phyloP scores from a whole-genome alignment of 139 green algal species.

The Auxenochlorella pyrenoidosa region DNA sequence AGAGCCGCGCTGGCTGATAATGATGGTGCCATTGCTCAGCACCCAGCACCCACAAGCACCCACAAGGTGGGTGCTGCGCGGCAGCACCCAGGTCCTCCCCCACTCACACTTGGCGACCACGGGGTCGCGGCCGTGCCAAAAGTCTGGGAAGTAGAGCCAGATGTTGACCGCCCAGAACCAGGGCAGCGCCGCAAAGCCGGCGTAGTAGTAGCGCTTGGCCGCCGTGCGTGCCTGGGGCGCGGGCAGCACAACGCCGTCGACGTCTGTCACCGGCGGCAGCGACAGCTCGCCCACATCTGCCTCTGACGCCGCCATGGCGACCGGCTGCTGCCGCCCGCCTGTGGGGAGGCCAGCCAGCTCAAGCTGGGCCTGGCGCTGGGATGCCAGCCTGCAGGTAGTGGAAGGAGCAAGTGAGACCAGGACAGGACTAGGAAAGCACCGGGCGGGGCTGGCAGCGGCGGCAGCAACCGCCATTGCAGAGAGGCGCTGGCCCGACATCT shows the following conservation, averaged over 20 bases:
- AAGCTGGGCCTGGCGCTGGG: background rate
- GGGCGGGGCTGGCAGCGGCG: background rate
- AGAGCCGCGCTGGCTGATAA: background rate
- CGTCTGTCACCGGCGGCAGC: conserved; percentile 13
- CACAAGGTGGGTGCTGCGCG: background rate
- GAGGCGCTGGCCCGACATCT: background rate
- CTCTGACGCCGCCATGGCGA: background rate
- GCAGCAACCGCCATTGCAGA: background rate
- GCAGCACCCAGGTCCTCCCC: background rate
- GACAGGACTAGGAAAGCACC: too few species aligned
- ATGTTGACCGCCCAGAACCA: conserved; percentile 69
- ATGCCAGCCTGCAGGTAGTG: background rate
- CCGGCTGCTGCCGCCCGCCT: background rate
- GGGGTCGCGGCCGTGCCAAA: conserved; percentile 49
- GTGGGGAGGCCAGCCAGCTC: background rate
- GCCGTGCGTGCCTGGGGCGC: conserved; percentile 12
- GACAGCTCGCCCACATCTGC: conserved; percentile 13
- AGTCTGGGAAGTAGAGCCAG: conserved; percentile 76
- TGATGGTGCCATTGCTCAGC: background rate
- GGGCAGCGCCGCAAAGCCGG: conserved; percentile 65
- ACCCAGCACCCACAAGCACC: too few species aligned
- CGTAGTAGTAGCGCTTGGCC: conserved; percentile 48
- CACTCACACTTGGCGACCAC: conserved; percentile 61
- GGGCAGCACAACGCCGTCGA: conserved; percentile 17
- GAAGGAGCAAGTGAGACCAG: too few species aligned